phyloP scores from a whole-genome alignment of 148 eudicot genomes.

The Arbutus unedo region DNA sequence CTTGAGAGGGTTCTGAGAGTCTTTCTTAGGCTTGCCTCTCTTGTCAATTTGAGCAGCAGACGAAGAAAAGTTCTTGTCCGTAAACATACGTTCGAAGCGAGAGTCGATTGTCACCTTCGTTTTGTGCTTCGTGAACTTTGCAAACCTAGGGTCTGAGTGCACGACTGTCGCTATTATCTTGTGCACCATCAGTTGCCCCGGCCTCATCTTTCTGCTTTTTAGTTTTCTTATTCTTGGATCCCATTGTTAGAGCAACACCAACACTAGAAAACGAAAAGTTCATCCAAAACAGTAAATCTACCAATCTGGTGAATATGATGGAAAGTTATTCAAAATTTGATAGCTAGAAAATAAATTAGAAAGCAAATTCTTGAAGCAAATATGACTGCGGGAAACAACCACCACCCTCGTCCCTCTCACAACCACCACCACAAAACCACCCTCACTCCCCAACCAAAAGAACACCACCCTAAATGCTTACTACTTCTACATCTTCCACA shows the following conservation, averaged over 20 bases:
- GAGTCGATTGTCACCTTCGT: constrained; percentile 63
- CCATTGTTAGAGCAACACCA: constrained; percentile 23
- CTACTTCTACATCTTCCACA: no score
- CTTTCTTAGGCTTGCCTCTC: constrained; percentile 57
- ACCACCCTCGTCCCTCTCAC: no score
- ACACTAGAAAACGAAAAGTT: no score
- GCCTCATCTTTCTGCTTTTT: constrained; percentile 13
- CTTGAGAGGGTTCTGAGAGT: constrained; percentile 38
- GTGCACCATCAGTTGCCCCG: not conserved
- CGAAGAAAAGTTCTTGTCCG: constrained; percentile 52
- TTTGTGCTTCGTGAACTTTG: constrained; percentile 50
- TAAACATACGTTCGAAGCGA: constrained; percentile 61
- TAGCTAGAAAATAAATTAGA: no score
- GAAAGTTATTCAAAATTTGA: no score
- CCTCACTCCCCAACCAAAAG: no score
- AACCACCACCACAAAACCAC: no score
- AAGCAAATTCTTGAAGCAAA: no score
- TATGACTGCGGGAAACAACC: no score
- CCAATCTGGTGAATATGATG: no score
- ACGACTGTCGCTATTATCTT: constrained; percentile 2
- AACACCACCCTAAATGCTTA: no score
- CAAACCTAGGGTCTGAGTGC: constrained; percentile 81
- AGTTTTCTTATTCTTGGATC: constrained; percentile 43
- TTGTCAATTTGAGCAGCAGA: constrained; percentile 66
- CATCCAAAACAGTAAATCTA: no score